Base-by-base conservation (phyloP, 2,329 filamentous ascomycete species). In the Fusarium sp. region DNA sequence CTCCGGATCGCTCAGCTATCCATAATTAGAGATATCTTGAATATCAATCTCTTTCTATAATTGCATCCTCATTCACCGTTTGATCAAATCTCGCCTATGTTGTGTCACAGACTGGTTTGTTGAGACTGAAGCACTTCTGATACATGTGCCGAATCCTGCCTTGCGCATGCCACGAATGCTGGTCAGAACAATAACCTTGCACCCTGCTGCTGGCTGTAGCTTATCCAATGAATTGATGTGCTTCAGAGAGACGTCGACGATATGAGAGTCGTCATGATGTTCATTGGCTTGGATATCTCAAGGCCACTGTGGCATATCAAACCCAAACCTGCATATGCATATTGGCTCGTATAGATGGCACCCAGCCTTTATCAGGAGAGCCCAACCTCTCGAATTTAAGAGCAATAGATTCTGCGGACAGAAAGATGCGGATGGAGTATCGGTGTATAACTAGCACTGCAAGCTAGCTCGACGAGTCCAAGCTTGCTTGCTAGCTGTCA, bases 51-150 rank as follows among this genome's bases (percentile, higher is more conserved):
- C 56, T 42, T 40, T 49, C 53, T 36, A 13, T 45, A 34, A 36
- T 33, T 58, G 40, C 26, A 16, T 45, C 46, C 4, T n/a, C 76
- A 28, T 72, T 65, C 44, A 34, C 42, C 10, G 69, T 75, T 28
- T 69, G 59, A 72, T 75, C 76, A 79, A 50, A 62, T 62, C 56
- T 77, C 76, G 34, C 77, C 51, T 56, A 65, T 20, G 50, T 33
- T 15, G 42, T 57, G 33, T 41, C 45, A 57, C 20, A 30, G 36
- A 41, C 41, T 57, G 36, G 34, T 34, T 41, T 40, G 28, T 33
- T 34, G 59, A 50, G 20, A 40, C 46, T 62, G 36, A 53, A 62
- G 45, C 31, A 31, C 59, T 40, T 45, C 55, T 54, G 33, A 28
- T 45, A 45, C 41, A 30, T 6, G 11, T 16, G 16, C 16, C 41